Evolutionary conservation across 192 early-diverging fungal species (phyloP), one percentile per base, ranked within the genome.

Genomic region (Mortierella alpina): DNA sequence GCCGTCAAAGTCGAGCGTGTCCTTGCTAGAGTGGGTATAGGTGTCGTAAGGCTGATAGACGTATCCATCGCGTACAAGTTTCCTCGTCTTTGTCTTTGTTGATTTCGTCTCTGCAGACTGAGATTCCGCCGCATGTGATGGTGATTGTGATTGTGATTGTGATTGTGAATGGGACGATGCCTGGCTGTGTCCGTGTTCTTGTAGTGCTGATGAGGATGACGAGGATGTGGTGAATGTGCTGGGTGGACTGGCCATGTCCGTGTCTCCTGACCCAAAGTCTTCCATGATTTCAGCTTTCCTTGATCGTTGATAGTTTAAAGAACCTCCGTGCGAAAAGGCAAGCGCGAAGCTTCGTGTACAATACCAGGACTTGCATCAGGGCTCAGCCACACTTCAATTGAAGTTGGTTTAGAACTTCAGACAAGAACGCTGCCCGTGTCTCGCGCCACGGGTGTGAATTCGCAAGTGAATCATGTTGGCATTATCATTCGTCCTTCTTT

Each of bases 181-280:
- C 31, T 31, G 31, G 31, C 31, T 31, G 31, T 31, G 31, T 31
- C 31, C 31, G 31, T 31, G 31, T 31, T 31, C 31, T 55, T 58
- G 57, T 49, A 52, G 46, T 52, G 61, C 10, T 31, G 44, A 18
- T 51, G 51, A 6, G 42, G 45, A 39, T 58, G 31, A 22, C 5
- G 42, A 15, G 31, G 44, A 48, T 44, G 57, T 17, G 17, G 51
- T 70, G 10, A 72, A 64, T 23, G 22, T 47, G 47, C 70, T 64
- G 2, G 70, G 77, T 46, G 77, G 77, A 23, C 77, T 80, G 14
- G 70, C 70, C 77, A 80, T 80, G 66, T 72, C 70, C 20, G 77
- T 68, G 54, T 71, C 69, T n/a, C 12, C n/a, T 47, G 58, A 49
- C n/a, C 49, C 55, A 23, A 58, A 45, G 45, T 70, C 58, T 18